These are phyloP conservation scores for Xanthoconium stramineum DNA, from an alignment of 768 basidiomycete species.

Conservation along the genomic window DNA sequence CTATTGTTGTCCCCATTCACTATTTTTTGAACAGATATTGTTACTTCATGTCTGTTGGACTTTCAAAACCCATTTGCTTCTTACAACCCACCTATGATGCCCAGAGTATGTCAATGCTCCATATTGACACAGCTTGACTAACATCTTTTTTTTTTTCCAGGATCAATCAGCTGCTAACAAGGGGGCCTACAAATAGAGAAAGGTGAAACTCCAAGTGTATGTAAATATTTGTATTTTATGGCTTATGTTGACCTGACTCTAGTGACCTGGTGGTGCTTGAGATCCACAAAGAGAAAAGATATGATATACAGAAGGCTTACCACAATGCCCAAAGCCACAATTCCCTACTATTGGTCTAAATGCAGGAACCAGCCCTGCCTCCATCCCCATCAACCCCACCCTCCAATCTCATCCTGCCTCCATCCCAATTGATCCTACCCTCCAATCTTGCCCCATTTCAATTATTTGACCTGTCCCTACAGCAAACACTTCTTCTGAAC, in stretches of 20 bases:
- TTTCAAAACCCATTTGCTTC: too few species aligned
- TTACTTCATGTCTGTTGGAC: too few species aligned
- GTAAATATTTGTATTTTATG: not conserved
- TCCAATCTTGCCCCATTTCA: not conserved
- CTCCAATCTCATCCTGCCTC: not conserved
- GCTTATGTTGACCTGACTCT: not conserved
- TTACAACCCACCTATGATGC: too few species aligned
- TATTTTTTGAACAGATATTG: too few species aligned
- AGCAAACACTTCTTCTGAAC: too few species aligned
- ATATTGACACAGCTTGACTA: too few species aligned
- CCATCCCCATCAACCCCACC: too few species aligned
- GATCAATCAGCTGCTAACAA: not conserved
- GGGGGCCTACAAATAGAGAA: not conserved
- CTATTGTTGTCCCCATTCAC: too few species aligned
- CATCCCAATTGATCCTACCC: not conserved
- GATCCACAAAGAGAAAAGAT: not conserved
- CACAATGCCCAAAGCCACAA: not conserved
- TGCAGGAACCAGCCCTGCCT: not conserved
- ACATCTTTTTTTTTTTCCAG: too few species aligned
- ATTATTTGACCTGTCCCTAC: too few species aligned
- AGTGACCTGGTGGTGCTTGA: not conserved
- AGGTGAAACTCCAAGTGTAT: not conserved
- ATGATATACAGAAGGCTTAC: not conserved
- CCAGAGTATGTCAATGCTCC: too few species aligned
- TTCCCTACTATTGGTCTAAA: not conserved